Evolutionary conservation across 305 asterid species (phyloP), one percentile per base, ranked within the genome.

Genomic region (Solanum hybrid): DNA sequence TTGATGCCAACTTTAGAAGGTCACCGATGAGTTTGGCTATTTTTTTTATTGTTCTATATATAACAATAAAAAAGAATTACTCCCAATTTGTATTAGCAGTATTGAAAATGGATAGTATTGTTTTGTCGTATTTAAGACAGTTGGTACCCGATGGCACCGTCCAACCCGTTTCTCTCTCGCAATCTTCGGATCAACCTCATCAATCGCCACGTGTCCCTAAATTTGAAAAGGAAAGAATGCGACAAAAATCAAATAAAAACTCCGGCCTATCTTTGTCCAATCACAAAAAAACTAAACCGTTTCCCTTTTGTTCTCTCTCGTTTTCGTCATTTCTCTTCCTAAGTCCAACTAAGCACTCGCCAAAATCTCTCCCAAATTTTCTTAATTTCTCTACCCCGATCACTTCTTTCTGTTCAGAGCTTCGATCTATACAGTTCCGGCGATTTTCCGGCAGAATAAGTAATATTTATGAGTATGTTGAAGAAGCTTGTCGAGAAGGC

Each of bases 401-500:
- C 24, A 29, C 0, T n/a, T 72, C 1, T 13, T 7, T 75, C 24
- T 42, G 24, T 8, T 64, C 56, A 26, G 4, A 24, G 32, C 69
- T 84, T 79, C 40, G 66, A 79, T 51, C 73, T 20, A 24, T 26
- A 88, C 73, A 26, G 10, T 66, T 26, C 64, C 87, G 27, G 40
- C 56, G 86, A 24, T 40, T 26, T 80, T 16, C 69, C 14, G 34
- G 36, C 69, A 4, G 86, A 7, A 13, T 11, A 56, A 66, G 17
- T 72, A 5, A 20, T 20, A 91, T 92, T 94, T 89, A 87, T 90
- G 27, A 36, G 46, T 29, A 91, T 91, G 87, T 96, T 97, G 89
- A 97, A 95, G 96, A 95, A 94, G 90, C 96, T 95, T 16, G 97
- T 95, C 31, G 98, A 95, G 76, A 95, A 94, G 96, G 98, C 98